phyloP scores from a whole-genome alignment of 2,329 filamentous ascomycete species.

The Cercospora citrullina region DNA sequence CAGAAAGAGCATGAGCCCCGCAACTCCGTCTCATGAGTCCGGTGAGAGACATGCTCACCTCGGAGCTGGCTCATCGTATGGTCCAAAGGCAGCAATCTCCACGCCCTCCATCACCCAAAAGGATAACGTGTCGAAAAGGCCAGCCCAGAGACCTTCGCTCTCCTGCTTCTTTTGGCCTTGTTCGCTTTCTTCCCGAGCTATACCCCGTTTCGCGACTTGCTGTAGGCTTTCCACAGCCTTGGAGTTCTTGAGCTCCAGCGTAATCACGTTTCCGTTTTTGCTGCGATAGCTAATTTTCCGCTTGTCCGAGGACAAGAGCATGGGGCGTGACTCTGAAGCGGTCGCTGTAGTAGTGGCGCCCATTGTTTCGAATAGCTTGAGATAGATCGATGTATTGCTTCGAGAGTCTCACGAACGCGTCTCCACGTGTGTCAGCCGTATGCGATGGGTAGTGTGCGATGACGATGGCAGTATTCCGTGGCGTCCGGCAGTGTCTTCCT shows the following conservation, averaged over 20 bases:
- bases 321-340: slow-evolving; percentile 16
- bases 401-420: background rate
- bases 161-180: slow-evolving; percentile 9
- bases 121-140: slow-evolving; percentile 27
- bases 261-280: slow-evolving; percentile 26
- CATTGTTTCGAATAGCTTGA: slow-evolving; percentile 15
- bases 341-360: slow-evolving; percentile 20
- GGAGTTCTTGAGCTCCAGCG: slow-evolving; percentile 27
- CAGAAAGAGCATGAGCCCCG: background rate
- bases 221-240: slow-evolving; percentile 24
- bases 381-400: slow-evolving; percentile 9
- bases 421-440: slow-evolving; percentile 5
- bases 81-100: slow-evolving; percentile 28
- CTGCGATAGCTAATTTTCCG: slow-evolving; percentile 27
- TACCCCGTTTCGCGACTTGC: slow-evolving; percentile 18
- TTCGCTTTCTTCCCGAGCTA: background rate
- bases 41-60: slow-evolving; percentile 9
- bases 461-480: background rate
- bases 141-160: slow-evolving; percentile 19
- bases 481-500: background rate
- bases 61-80: slow-evolving; percentile 26
- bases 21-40: background rate
- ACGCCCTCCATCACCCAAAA: slow-evolving; percentile 28
- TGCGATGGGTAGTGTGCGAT: slow-evolving; percentile 3
- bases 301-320: slow-evolving; percentile 23